Conservation (phyloP, 129 eudicot genomes). For the Arctium minus region DNA sequence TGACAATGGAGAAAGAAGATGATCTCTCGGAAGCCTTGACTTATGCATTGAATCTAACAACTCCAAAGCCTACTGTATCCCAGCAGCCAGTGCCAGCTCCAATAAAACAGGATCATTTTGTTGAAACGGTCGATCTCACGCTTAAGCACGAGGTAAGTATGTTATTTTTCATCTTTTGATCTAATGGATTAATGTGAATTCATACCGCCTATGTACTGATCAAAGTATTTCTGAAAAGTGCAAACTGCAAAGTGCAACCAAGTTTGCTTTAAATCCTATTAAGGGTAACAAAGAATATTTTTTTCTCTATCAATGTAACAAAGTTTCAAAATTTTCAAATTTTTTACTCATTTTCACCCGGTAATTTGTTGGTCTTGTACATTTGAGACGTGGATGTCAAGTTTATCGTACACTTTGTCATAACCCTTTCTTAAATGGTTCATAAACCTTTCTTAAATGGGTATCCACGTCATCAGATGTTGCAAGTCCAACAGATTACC, state of each 20-base stretch:
- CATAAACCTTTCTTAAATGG: too few species aligned
- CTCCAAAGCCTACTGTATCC: slow-evolving; percentile 32
- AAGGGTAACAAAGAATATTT: background rate
- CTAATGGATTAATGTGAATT: background rate
- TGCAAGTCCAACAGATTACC: background rate
- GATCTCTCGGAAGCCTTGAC: slow-evolving; percentile 35
- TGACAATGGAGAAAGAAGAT: slow-evolving; percentile 28
- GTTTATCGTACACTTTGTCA: background rate
- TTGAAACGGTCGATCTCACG: slow-evolving; percentile 18
- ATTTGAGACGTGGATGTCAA: background rate
- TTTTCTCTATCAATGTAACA: too few species aligned
- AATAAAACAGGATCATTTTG: slow-evolving; percentile 27
- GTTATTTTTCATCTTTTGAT: background rate
- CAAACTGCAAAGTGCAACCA: background rate
- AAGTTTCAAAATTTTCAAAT: too few species aligned
- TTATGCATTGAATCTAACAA: slow-evolving; percentile 35
- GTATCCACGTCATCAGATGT: background rate
- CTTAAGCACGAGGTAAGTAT: slow-evolving; percentile 41
- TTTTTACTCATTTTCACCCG: too few species aligned
- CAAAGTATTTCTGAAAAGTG: background rate
- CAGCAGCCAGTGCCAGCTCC: slow-evolving; percentile 64
- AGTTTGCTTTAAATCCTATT: background rate
- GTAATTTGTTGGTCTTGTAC: background rate
- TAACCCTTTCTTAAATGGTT: background rate
- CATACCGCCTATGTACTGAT: background rate